Percentiles rank a stretch among this genome's conserved stretches.
Conservation (phyloP, 202 grass and related monocot species). For the Setaria viridis region DNA sequence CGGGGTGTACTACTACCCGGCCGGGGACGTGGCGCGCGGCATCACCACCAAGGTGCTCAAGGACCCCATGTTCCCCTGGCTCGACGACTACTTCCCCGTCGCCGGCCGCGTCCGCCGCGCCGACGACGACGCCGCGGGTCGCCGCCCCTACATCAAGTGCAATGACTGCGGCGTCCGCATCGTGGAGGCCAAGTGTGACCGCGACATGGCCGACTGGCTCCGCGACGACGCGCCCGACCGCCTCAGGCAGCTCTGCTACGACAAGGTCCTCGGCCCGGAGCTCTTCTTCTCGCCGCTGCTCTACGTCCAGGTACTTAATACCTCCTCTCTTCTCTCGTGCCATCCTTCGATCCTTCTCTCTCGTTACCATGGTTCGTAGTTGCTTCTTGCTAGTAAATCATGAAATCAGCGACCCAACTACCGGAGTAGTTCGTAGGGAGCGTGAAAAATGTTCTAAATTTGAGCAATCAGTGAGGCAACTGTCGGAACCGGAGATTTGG, state of each 20-base stretch:
- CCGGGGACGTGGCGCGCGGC: constrained; percentile 37
- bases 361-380: too few species aligned
- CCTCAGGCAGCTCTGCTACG: constrained; percentile 52
- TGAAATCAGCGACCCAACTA: not conserved
- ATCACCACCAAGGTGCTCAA: constrained; percentile 64
- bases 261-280: constrained; percentile 85
- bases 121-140: constrained; percentile 10
- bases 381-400: too few species aligned
- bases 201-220: constrained; percentile 70
- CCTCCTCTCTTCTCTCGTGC: not conserved
- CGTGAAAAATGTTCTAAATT: not conserved
- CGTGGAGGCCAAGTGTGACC: constrained; percentile 71
- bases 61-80: constrained; percentile 85
- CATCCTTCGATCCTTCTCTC: too few species aligned
- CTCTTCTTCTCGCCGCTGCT: constrained; percentile 81
- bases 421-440: not conserved
- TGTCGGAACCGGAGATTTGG: not conserved
- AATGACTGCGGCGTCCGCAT: constrained; percentile 96
- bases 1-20: constrained; percentile 73
- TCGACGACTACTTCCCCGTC: constrained; percentile 68
- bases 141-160: constrained; percentile 75
- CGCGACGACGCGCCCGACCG: constrained; percentile 44
- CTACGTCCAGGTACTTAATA: constrained; percentile 74
- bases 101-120: constrained; percentile 70
- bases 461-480: not conserved